A percentile compares a stretch with the other conserved stretches of the same genome.
phyloP scores from a whole-genome alignment of 768 basidiomycete species.

The Rhodotorula taiwanensis region DNA sequence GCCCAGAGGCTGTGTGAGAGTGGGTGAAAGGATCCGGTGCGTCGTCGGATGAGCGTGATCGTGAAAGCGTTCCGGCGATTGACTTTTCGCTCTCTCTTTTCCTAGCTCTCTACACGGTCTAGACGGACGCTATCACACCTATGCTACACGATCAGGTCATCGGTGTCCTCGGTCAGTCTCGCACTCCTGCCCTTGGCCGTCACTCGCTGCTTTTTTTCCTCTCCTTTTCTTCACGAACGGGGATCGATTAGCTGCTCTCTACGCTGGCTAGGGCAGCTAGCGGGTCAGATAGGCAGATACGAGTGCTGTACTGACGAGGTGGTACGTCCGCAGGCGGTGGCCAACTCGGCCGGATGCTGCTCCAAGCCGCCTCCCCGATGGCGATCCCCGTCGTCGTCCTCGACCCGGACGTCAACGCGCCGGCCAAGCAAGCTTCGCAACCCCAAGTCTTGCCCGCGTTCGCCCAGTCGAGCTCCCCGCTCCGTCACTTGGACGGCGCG shows the following conservation, averaged over 20 bases:
- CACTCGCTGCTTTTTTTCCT: background rate
- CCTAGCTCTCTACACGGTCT: background rate
- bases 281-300: no score
- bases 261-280: no score
- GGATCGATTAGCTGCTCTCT: background rate
- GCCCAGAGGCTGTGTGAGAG: no score
- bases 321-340: constrained; percentile 60
- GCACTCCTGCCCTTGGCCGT: background rate
- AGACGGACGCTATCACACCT: no score
- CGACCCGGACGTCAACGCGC: constrained; percentile 68
- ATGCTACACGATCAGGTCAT: constrained; percentile 35
- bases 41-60: no score
- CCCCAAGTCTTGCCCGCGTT: constrained; percentile 49
- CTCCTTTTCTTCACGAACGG: background rate
- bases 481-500: constrained; percentile 74
- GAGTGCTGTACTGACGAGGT: no score
- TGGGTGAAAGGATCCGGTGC: no score
- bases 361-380: constrained; percentile 76
- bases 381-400: constrained; percentile 77
- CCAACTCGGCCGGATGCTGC: constrained; percentile 95
- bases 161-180: constrained; percentile 29
- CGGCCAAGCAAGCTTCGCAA: constrained; percentile 73
- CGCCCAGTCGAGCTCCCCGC: constrained; percentile 37
- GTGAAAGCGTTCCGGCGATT: no score
- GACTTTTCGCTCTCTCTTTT: background rate